A percentile compares a stretch with the other conserved stretches of the same genome.
phyloP scores from a whole-genome alignment of 2,329 filamentous ascomycete genomes.

The Ciborinia camelliae region DNA sequence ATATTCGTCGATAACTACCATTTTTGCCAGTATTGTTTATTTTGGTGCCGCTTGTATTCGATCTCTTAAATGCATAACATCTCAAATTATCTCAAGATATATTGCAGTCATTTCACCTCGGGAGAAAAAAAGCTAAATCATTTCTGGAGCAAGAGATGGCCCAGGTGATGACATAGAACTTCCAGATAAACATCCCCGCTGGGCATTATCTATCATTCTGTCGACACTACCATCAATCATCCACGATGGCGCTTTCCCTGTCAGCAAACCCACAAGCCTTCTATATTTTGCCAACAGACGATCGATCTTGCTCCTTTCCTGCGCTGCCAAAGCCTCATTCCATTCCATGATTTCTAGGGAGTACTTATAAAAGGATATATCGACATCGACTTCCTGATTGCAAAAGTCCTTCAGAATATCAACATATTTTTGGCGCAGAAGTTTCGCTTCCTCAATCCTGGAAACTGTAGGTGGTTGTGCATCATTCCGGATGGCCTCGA shows the following conservation, averaged over 20 bases:
- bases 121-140: neutral
- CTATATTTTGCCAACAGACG: constrained; percentile 12
- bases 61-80: neutral
- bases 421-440: constrained; percentile 21
- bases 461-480: neutral
- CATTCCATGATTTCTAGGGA: constrained; percentile 25
- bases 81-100: neutral
- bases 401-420: constrained; percentile 26
- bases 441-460: neutral
- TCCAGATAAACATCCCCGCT: neutral
- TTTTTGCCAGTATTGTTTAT: neutral
- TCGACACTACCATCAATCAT: constrained; percentile 4
- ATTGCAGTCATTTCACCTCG: neutral
- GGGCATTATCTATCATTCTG: constrained; percentile 3
- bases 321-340: constrained; percentile 16
- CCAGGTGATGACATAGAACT: neutral
- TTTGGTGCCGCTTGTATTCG: neutral
- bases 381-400: constrained; percentile 18
- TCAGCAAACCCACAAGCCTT: constrained; percentile 14
- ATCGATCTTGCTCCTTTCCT: constrained; percentile 9
- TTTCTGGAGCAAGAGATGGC: neutral
- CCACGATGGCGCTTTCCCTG: neutral
- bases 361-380: constrained; percentile 27
- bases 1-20: neutral
- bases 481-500: neutral